A percentile compares a stretch with the other conserved stretches of the same genome.
These are phyloP conservation scores for Spiraea crenata DNA, from an alignment of 331 rosid genomes.

Conservation along the genomic window DNA sequence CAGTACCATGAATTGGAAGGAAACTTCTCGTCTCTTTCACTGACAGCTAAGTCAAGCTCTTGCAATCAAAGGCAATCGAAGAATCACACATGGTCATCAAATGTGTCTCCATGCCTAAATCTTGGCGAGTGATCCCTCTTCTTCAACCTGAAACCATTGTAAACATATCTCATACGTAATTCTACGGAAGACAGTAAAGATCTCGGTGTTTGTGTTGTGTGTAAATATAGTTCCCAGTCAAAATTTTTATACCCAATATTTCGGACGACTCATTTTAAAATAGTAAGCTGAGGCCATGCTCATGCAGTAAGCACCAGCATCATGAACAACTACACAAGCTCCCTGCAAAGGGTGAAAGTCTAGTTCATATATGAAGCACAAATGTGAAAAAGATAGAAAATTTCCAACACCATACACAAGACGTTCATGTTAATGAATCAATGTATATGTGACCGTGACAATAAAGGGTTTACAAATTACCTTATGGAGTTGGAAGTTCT, in stretches of 20 bases:
- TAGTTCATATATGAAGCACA: slow-evolving; percentile 21
- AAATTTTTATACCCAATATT: slow-evolving; percentile 62
- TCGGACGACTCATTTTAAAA: slow-evolving; percentile 92
- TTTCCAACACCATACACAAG: not conserved
- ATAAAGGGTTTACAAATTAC: too few species aligned
- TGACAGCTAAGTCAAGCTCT: not conserved
- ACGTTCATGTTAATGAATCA: too few species aligned
- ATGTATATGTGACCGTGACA: too few species aligned
- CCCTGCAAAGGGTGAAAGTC: slow-evolving; percentile 43
- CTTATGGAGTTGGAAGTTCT: too few species aligned
- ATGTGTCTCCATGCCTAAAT: slow-evolving; percentile 78
- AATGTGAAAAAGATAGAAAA: not conserved
- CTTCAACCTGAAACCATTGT: slow-evolving; percentile 53
- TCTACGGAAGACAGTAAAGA: not conserved
- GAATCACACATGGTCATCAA: slow-evolving; percentile 67
- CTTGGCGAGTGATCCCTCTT: slow-evolving; percentile 78
- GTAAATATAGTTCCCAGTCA: not conserved
- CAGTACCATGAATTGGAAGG: too few species aligned
- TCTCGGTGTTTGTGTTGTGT: not conserved
- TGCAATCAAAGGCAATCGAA: slow-evolving; percentile 65
- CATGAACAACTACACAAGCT: slow-evolving; percentile 87
- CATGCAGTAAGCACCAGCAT: slow-evolving; percentile 96
- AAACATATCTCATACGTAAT: not conserved
- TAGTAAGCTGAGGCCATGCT: slow-evolving; percentile 97
- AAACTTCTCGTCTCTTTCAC: not conserved